Evolutionary conservation across 352 stramenopile genomes (phyloP).

Genomic region (Phytophthora pini): DNA sequence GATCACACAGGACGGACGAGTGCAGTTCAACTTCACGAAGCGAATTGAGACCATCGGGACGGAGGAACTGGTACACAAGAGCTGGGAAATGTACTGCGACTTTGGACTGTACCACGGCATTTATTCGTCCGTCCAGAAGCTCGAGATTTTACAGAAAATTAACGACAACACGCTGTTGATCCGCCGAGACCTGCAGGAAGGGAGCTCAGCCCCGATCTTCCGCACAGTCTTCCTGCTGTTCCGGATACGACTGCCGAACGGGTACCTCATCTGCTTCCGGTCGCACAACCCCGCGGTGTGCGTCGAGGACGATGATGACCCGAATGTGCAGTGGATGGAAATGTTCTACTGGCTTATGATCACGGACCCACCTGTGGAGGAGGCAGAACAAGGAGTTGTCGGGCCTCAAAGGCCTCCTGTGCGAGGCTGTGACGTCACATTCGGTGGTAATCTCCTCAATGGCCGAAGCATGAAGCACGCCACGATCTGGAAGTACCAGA

Average conservation of each 20-base stretch:
- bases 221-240: conserved; percentile 81
- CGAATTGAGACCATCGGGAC: conserved; percentile 64
- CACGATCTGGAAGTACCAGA: conserved; percentile 83
- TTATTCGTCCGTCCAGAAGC: conserved; percentile 79
- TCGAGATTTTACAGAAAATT: conserved; percentile 79
- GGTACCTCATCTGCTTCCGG: conserved; percentile 76
- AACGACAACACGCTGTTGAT: conserved; percentile 84
- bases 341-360: conserved; percentile 86
- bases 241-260: conserved; percentile 58
- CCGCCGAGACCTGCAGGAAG: conserved; percentile 75
- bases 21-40: conserved; percentile 87
- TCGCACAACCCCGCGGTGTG: conserved; percentile 71
- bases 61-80: conserved; percentile 75
- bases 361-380: conserved; percentile 43
- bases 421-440: conserved; percentile 64
- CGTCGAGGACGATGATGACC: conserved; percentile 60
- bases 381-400: conserved; percentile 11
- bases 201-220: conserved; percentile 64
- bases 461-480: conserved; percentile 65
- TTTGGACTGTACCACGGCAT: conserved; percentile 79
- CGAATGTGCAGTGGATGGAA: conserved; percentile 80
- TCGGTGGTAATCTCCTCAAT: conserved; percentile 75
- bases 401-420: conserved; percentile 25
- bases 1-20: conserved; percentile 64
- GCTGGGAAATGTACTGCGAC: conserved; percentile 86